A percentile compares a stretch with the other conserved stretches of the same genome.
phyloP scores from a whole-genome alignment of 2,329 filamentous ascomycete species.

The Cladosporium austrohemisphaericum region DNA sequence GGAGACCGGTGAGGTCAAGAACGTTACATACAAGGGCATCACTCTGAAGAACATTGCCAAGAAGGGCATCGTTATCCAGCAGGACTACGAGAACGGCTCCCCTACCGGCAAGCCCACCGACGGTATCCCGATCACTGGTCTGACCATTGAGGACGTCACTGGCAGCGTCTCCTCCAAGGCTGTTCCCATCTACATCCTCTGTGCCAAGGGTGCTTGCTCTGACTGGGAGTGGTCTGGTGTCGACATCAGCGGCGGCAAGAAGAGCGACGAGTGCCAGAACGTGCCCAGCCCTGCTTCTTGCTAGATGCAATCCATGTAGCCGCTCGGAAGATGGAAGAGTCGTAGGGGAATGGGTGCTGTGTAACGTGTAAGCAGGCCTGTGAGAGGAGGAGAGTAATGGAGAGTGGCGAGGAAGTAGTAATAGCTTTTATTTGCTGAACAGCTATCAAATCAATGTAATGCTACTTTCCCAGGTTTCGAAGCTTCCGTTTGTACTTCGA shows the following conservation, averaged over 20 bases:
- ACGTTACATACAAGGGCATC: conserved; percentile 54
- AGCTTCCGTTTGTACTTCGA: too few species aligned
- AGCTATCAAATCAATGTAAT: too few species aligned
- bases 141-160: conserved; percentile 44
- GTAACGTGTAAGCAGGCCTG: too few species aligned
- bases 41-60: conserved; percentile 45
- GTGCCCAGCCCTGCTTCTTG: conserved; percentile 29
- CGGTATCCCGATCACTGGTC: conserved; percentile 53
- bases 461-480: too few species aligned
- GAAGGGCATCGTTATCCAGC: conserved; percentile 57
- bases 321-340: background rate
- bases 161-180: conserved; percentile 41
- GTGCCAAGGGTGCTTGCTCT: conserved; percentile 49
- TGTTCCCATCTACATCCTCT: conserved; percentile 51
- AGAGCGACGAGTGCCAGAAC: conserved; percentile 39
- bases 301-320: background rate
- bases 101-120: conserved; percentile 30
- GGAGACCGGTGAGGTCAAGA: conserved; percentile 49
- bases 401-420: too few species aligned
- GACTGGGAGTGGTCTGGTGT: conserved; percentile 53
- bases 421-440: too few species aligned
- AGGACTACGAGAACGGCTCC: conserved; percentile 54
- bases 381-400: too few species aligned
- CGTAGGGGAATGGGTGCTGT: background rate
- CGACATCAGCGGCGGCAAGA: conserved; percentile 51